Conservation (phyloP, 2,329 filamentous ascomycete genomes). For the Hirsutella thompsonii region DNA sequence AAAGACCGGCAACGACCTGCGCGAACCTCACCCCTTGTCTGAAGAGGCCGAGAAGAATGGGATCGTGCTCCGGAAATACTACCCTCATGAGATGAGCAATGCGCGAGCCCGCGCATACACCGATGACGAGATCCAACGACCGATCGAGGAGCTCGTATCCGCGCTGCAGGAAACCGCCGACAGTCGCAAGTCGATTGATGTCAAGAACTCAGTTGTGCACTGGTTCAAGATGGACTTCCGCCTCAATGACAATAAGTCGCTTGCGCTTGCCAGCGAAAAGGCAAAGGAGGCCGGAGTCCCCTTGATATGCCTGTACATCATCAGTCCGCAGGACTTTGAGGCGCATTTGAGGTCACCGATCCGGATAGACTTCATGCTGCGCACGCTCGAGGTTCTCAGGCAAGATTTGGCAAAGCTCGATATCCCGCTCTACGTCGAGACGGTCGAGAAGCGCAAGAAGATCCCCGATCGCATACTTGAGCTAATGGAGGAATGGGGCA, state of each 20-base stretch:
- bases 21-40: conserved; percentile 32
- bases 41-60: conserved; percentile 38
- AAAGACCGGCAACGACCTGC: conserved; percentile 20
- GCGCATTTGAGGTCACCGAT: conserved; percentile 64
- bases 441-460: conserved; percentile 49
- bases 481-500: conserved; percentile 58
- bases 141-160: conserved; percentile 53
- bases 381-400: conserved; percentile 54
- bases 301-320: conserved; percentile 63
- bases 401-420: conserved; percentile 54
- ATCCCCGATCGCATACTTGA: conserved; percentile 50
- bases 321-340: conserved; percentile 74
- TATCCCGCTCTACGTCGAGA: conserved; percentile 69
- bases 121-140: conserved; percentile 53
- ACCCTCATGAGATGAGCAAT: conserved; percentile 78
- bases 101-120: conserved; percentile 64
- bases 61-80: conserved; percentile 62
- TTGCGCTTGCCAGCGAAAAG: conserved; percentile 51
- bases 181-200: conserved; percentile 35
- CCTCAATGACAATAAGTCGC: conserved; percentile 56
- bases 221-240: conserved; percentile 86
- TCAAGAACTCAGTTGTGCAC: conserved; percentile 58
- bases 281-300: conserved; percentile 58
- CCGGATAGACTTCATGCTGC: conserved; percentile 69
- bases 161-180: conserved; percentile 48